Evolutionary conservation across 441 rosid species (phyloP).

Genomic region (Euphorbia celastroides): DNA sequence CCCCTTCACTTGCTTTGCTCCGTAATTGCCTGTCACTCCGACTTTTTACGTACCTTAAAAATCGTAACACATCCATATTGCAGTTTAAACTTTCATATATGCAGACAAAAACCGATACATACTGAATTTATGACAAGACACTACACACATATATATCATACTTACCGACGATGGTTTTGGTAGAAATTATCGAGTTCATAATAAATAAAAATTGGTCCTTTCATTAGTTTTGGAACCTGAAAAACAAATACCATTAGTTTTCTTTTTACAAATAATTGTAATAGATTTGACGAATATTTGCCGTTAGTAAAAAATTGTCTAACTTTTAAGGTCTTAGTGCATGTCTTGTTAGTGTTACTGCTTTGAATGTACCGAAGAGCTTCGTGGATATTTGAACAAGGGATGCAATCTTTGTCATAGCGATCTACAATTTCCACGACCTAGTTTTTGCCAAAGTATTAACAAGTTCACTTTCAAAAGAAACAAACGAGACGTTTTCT

Average conservation of each 20-base stretch:
- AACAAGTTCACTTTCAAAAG: too few species aligned
- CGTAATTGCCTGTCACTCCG: conserved; percentile 66
- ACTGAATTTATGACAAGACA: too few species aligned
- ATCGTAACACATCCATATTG: too few species aligned
- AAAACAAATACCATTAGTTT: too few species aligned
- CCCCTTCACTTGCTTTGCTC: conserved; percentile 23
- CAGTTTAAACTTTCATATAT: too few species aligned
- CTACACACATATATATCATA: too few species aligned
- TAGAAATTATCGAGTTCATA: conserved; percentile 96
- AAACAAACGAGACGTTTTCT: too few species aligned
- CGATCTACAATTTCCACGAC: conserved; percentile 89
- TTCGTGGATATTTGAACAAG: conserved; percentile 36
- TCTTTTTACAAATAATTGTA: too few species aligned
- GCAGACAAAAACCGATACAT: too few species aligned
- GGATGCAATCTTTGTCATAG: conserved; percentile 67
- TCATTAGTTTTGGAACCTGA: conserved; percentile 76
- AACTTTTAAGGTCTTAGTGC: conserved; percentile 49
- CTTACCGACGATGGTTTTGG: conserved; percentile 93
- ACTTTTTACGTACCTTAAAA: conserved; percentile 40
- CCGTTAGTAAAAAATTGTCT: conserved; percentile 23
- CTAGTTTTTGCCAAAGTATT: too few species aligned
- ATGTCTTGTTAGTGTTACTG: conserved; percentile 32
- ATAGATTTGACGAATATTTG: too few species aligned
- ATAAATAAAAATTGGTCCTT: conserved; percentile 74
- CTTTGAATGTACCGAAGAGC: conserved; percentile 58